These are phyloP conservation scores for Backusella sp. DNA, from an alignment of 192 early-diverging fungal species.

Conservation along the genomic window DNA sequence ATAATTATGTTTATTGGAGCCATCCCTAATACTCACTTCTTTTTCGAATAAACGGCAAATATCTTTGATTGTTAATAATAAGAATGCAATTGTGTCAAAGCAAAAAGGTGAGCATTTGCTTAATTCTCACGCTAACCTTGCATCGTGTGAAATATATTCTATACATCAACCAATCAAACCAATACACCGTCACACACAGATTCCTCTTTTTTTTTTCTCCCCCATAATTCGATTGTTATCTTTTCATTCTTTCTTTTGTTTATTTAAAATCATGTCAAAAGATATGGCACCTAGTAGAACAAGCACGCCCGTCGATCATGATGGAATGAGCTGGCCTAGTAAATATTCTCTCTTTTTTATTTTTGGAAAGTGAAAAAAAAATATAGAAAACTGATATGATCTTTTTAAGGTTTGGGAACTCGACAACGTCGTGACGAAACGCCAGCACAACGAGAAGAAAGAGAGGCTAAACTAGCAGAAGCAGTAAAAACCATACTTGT, in stretches of 20 bases:
- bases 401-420: conserved; percentile 71
- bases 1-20: background rate
- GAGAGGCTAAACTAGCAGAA: conserved; percentile 76
- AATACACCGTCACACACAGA: background rate
- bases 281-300: background rate
- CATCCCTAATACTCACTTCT: background rate
- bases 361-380: background rate
- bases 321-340: conserved; percentile 85
- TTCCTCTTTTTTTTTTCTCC: background rate
- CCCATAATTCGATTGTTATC: background rate
- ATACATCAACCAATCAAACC: background rate
- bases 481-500: conserved; percentile 90
- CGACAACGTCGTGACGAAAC: conserved; percentile 78
- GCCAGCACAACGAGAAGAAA: conserved; percentile 61
- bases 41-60: background rate
- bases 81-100: background rate
- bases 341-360: conserved; percentile 25
- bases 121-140: background rate
- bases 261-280: conserved; percentile 3
- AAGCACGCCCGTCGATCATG: conserved; percentile 55
- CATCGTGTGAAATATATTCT: background rate
- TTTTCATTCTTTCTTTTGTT: background rate
- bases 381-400: background rate
- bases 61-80: background rate
- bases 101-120: background rate